Percentiles rank a stretch among this genome's conserved stretches.
These are phyloP conservation scores for Metschnikowia matae DNA, from an alignment of 805 yeast genomes.

Conservation along the genomic window DNA sequence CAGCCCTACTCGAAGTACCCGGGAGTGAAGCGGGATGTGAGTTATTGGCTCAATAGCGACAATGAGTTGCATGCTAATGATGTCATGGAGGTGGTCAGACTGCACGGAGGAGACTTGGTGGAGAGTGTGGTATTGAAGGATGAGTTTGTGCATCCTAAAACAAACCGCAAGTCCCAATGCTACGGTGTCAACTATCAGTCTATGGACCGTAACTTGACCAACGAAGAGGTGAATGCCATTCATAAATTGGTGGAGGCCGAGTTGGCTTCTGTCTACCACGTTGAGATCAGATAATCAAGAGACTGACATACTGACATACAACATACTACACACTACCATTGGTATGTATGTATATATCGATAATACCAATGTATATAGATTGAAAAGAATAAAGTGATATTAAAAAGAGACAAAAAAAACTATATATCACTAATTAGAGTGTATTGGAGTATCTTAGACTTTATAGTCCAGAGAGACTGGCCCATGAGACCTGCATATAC, in stretches of 20 bases:
- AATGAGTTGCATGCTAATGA: conserved; percentile 73
- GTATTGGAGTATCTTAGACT: background rate
- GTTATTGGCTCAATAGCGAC: conserved; percentile 77
- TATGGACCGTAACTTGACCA: conserved; percentile 89
- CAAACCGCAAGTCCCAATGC: conserved; percentile 72
- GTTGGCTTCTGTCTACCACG: conserved; percentile 49
- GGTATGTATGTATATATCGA: too few species aligned
- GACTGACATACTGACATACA: too few species aligned
- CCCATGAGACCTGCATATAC: background rate
- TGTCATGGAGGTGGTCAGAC: conserved; percentile 87
- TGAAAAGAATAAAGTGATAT: too few species aligned
- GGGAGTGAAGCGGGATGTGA: conserved; percentile 77
- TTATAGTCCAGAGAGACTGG: background rate
- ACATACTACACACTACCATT: too few species aligned
- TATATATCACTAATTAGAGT: too few species aligned
- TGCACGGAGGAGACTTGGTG: conserved; percentile 79
- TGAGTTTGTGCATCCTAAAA: conserved; percentile 81
- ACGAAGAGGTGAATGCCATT: conserved; percentile 72
- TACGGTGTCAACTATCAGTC: conserved; percentile 91
- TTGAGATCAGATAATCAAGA: conserved; percentile 46
- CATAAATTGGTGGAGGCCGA: conserved; percentile 62
- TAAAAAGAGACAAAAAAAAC: too few species aligned
- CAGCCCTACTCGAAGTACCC: conserved; percentile 91
- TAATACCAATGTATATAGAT: background rate
- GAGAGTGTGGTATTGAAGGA: conserved; percentile 81